Evolutionary conservation across 1,139 yeast species (phyloP).

Genomic region (Yamadazyma aaseri): DNA sequence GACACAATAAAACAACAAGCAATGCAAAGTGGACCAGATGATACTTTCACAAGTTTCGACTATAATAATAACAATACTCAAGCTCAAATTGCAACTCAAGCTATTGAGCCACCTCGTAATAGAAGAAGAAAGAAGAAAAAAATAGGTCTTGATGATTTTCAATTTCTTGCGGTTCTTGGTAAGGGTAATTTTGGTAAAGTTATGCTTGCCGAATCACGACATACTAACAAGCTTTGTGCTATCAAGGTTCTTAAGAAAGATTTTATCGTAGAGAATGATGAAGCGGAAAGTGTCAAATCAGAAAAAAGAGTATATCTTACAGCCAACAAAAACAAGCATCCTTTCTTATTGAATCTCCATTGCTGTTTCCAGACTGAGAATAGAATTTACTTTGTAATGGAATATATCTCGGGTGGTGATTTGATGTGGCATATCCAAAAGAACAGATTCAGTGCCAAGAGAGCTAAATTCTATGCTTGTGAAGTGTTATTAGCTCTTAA

Average conservation of each 20-base stretch:
- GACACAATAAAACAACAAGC: background rate
- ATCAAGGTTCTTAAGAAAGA: conserved; percentile 95
- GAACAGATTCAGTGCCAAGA: conserved; percentile 78
- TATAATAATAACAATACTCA: conserved; percentile 24
- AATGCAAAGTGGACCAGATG: background rate
- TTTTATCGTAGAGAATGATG: conserved; percentile 91
- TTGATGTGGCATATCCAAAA: conserved; percentile 99
- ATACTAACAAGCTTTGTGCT: conserved; percentile 77
- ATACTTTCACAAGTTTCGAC: conserved; percentile 30
- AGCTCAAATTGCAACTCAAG: conserved; percentile 2
- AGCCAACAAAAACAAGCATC: conserved; percentile 89
- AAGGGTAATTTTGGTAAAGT: conserved; percentile 98
- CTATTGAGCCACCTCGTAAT: conserved; percentile 8
- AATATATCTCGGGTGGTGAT: conserved; percentile 96
- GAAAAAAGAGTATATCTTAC: conserved; percentile 90
- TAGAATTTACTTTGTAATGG: conserved; percentile 97
- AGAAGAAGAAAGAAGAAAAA: conserved; percentile 52
- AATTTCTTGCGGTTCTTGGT: conserved; percentile 90
- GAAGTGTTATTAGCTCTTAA: conserved; percentile 89
- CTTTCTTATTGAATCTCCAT: conserved; percentile 84
- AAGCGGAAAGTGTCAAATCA: conserved; percentile 90
- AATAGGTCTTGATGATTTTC: conserved; percentile 92
- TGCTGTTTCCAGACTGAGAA: conserved; percentile 98
- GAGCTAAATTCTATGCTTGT: conserved; percentile 97
- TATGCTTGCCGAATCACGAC: conserved; percentile 91